Evolutionary conservation across 805 yeast species (phyloP).

Genomic region (Barnettozyma pratensis): DNA sequence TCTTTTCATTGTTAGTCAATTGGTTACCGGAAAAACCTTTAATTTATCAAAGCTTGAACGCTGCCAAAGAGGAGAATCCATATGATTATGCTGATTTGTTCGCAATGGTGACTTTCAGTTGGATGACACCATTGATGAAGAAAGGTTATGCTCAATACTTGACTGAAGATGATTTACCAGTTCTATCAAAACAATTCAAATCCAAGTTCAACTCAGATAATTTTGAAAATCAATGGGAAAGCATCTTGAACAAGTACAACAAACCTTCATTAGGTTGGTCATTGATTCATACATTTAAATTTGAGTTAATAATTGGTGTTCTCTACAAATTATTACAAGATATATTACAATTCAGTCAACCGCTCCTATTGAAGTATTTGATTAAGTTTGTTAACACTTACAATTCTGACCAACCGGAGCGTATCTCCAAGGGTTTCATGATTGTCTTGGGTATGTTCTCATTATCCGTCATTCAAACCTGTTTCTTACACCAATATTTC

Average conservation of each 20-base stretch:
- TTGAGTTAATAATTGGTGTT: slow-evolving; percentile 63
- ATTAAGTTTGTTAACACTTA: slow-evolving; percentile 53
- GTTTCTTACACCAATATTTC: slow-evolving; percentile 73
- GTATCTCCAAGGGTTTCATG: slow-evolving; percentile 70
- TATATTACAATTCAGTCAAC: slow-evolving; percentile 75
- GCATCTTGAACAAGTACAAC: slow-evolving; percentile 44
- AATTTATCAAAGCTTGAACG: slow-evolving; percentile 30
- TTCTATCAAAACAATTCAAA: slow-evolving; percentile 63
- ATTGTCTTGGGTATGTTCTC: slow-evolving; percentile 71
- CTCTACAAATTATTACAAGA: slow-evolving; percentile 75
- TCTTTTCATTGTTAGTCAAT: slow-evolving; percentile 29
- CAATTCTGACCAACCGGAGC: slow-evolving; percentile 35
- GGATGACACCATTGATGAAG: slow-evolving; percentile 89
- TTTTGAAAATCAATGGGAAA: slow-evolving; percentile 59
- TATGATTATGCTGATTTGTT: slow-evolving; percentile 54
- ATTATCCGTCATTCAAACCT: slow-evolving; percentile 73
- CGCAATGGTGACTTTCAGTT: slow-evolving; percentile 72
- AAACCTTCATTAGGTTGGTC: slow-evolving; percentile 55
- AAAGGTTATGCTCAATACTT: slow-evolving; percentile 63
- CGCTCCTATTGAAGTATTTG: slow-evolving; percentile 66
- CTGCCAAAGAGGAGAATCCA: slow-evolving; percentile 27
- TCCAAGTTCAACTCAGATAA: slow-evolving; percentile 45
- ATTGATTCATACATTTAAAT: slow-evolving; percentile 64
- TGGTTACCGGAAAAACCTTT: slow-evolving; percentile 36
- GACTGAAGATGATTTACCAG: slow-evolving; percentile 66